Evolutionary conservation across 495 filamentous ascomycete species (phyloP), one percentile per base, ranked within the genome.

Genomic region (Sporormia fimetaria): DNA sequence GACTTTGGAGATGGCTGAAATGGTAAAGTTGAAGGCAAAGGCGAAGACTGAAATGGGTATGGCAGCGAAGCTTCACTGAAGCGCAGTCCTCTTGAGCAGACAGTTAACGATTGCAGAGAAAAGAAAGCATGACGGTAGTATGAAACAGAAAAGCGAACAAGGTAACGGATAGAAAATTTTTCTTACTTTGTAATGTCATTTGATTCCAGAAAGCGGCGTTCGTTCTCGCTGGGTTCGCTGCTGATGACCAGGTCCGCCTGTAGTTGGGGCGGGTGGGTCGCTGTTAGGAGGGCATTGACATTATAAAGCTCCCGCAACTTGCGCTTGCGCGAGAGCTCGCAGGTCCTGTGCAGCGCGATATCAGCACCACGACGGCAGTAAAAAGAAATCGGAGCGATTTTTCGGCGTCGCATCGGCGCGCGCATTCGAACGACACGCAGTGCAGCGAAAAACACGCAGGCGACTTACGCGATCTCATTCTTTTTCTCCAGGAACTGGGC

Each of bases 221-320:
- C 70, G 46, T 37, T n/a, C 35, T 54, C 50, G 36, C 28, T 24
- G 14, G 51, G 46, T 23, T 67, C 68, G 39, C 64, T 54, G 38
- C 64, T 57, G 55, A 64, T 63, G 44, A 67, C 16, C 40, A 39
- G 68, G 44, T 67, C 63, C 53, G 81, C 74, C 33, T 67, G 49
- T 42, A 64, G 60, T 62, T 59, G 49, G 75, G 76, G 61, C 65
- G 41, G 46, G 56, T 47, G 35, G 47, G 55, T 31, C 37, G 42
- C 27, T 41, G 44, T 36, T 38, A 57, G 29, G 34, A 63, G 66
- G 48, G 68, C 61, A 54, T 72, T 67, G 60, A 75, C 67, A 42
- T 69, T 64, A 66, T 78, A 87, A 52, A 93, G 72, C 65, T 85
- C 80, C 53, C 74, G 76, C 57, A 93, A 67, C 64, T 87, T 87